Evolutionary conservation across 208 protist genomes (phyloP), one percentile per base, ranked within the genome.

Genomic region (Trypanosoma cruzi): DNA sequence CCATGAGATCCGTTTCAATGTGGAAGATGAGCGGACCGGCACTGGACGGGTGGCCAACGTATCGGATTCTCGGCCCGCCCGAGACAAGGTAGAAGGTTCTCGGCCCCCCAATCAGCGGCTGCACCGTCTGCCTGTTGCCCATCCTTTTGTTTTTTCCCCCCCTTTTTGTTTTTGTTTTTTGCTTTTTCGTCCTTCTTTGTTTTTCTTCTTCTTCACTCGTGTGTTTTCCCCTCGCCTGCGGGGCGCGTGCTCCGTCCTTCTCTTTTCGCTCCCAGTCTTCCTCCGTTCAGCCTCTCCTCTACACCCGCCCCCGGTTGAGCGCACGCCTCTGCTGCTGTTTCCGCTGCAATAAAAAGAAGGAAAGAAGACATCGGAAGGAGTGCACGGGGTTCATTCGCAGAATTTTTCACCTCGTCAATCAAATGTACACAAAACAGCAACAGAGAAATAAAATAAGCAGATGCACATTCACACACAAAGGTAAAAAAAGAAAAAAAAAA

Each of bases 21-120:
- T 90, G 69, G 72, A 87, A 90, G 26, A 93, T 75, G 20, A 90
- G 71, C 14, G 88, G 88, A 18, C 84, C 88, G 31, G 60, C 59
- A 10, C 58, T 31, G 2, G 71, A 11, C 31, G 62, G 69, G 8
- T 79, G 72, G 32, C 79, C 71, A 34, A 46, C 61, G 66, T 77
- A 93, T 1, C 69, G 74, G 24, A 93, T 89, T n/a, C 58, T 34
- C 16, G 84, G 88, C n/a, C 70, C 69, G 56, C 88, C 84, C 18
- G 81, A 71, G 29, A 93, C 80, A 22, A 93, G 69, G 66, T 88
- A 93, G 60, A 83, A 90, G 50, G 71, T 80, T 32, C 69, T 73
- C 6, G 88, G 82, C 18, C 53, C 64, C 31, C 31, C 36, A 18
- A 34, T 6, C 3, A 20, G 18, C 4, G 5, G 40, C 54, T 29